Conservation (phyloP, 2,329 filamentous ascomycete species). For the Aspergillus jensenii region DNA sequence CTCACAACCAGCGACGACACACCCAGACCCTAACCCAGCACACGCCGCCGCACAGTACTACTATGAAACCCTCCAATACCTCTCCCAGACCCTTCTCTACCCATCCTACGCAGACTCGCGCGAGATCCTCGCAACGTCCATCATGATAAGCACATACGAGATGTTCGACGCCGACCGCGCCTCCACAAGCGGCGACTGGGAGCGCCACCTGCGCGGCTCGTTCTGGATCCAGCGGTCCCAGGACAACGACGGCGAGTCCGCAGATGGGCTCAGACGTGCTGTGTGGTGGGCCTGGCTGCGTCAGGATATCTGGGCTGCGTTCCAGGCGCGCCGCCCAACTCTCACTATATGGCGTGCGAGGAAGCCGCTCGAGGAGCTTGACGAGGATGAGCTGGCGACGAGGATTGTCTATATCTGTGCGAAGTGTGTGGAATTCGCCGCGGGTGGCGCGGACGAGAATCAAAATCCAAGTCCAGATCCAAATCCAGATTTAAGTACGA, state of each 20-base stretch:
- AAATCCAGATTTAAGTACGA: too few relatives aligned
- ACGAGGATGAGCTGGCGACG: slow-evolving; percentile 54
- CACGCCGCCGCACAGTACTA: slow-evolving; percentile 51
- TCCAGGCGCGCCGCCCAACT: slow-evolving; percentile 54
- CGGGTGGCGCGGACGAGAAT: slow-evolving; percentile 36
- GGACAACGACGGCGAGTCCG: slow-evolving; percentile 58
- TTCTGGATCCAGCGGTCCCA: slow-evolving; percentile 65
- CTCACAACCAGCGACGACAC: neutral
- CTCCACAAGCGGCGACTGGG: slow-evolving; percentile 52
- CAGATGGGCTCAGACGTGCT: slow-evolving; percentile 53
- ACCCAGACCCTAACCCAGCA: neutral
- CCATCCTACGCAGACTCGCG: slow-evolving; percentile 53
- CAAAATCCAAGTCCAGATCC: slow-evolving; percentile 29
- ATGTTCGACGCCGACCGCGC: slow-evolving; percentile 45
- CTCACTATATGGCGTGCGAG: slow-evolving; percentile 58
- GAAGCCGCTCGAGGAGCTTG: slow-evolving; percentile 48
- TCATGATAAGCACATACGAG: slow-evolving; percentile 5
- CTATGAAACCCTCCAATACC: slow-evolving; percentile 61
- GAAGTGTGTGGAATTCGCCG: slow-evolving; percentile 55
- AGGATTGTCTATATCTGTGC: slow-evolving; percentile 50
- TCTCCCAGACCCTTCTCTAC: slow-evolving; percentile 59
- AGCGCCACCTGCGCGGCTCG: slow-evolving; percentile 61
- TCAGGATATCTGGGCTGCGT: slow-evolving; percentile 65
- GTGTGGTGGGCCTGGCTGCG: slow-evolving; percentile 66
- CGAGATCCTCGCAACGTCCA: slow-evolving; percentile 42